phyloP scores from a whole-genome alignment of 345 rosid species.

The Linum tenue region DNA sequence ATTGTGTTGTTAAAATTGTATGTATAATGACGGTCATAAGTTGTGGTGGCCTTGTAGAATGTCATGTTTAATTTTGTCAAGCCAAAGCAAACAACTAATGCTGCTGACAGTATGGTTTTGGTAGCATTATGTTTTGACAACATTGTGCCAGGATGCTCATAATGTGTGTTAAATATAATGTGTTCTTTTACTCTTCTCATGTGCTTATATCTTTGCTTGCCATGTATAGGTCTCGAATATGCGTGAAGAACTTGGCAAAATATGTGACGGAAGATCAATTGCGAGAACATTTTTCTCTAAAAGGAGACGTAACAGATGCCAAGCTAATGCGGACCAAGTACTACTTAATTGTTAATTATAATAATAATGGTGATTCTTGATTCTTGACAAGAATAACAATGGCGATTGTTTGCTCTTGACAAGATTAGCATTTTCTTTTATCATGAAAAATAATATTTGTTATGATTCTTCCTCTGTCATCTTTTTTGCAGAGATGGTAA shows the following conservation, averaged over 20 bases:
- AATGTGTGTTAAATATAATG: background rate
- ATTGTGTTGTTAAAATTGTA: no score
- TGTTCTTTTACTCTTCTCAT: background rate
- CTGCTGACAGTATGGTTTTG: background rate
- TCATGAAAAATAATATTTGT: background rate
- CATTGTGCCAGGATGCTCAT: background rate
- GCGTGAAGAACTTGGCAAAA: slow-evolving; percentile 74
- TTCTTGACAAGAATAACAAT: background rate
- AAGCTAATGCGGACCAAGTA: slow-evolving; percentile 74
- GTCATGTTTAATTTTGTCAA: background rate
- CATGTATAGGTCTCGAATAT: slow-evolving; percentile 59
- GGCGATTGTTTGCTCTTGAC: background rate
- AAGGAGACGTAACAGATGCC: slow-evolving; percentile 76
- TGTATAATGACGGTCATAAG: no score
- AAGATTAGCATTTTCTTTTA: background rate
- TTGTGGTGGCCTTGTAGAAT: no score
- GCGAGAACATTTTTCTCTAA: slow-evolving; percentile 58
- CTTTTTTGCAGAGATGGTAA: slow-evolving; percentile 52
- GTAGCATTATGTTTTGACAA: background rate
- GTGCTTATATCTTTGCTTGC: background rate
- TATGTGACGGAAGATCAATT: slow-evolving; percentile 53
- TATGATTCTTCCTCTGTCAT: background rate
- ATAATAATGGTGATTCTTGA: background rate
- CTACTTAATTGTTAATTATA: background rate
- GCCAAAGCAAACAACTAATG: background rate